Base-by-base conservation (phyloP, 148 eudicot species). In the Persicaria maculosa region DNA sequence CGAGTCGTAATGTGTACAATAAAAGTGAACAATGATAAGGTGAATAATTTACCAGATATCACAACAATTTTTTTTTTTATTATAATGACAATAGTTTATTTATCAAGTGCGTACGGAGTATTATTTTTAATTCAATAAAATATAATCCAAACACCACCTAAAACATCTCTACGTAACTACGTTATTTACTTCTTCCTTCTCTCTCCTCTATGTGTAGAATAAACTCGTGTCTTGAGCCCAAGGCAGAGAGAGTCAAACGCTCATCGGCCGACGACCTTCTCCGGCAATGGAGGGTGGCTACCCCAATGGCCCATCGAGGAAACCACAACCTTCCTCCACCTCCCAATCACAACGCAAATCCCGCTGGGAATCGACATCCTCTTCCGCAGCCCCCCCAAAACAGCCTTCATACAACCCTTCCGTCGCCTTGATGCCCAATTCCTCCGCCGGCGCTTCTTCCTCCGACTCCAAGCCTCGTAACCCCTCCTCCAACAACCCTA, bases 401-500 rank as follows among this genome's bases (percentile, higher is more conserved):
- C 74, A 47, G 17, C 73, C 50, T 46, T 22, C 78, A 65, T 76
- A 85, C 59, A 59, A 53, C 48, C 46, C 81, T 45, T 10, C 71
- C 74, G 44, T 68, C 77, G 83, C 59, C 44, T 47, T 69, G 70
- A 12, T 50, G n/a, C 1, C 68, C 44, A 62, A 62, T 4, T 62
- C 68, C 16, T 31, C 46, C 19, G 17, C 46, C 45, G 70, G 46
- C 45, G 75, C 14, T 40, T 54, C 76, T 1, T 58, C 76, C 25
- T 74, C 76, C 48, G 75, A 16, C n/a, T 73, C 76, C 54, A 74
- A 64, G 17, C 69, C 78, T 7, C 68, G 80, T 12, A 83, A 81
- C 73, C 76, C 81, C 36, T 69, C 82, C 14, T 70, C 87, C 44
- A 78, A 81, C 45, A 68, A 81, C 69, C 79, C 86, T 71, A 80